Evolutionary conservation across 352 stramenopile genomes (phyloP), one percentile per base, ranked within the genome.

Genomic region (Pythium rhizo-oryzae): DNA sequence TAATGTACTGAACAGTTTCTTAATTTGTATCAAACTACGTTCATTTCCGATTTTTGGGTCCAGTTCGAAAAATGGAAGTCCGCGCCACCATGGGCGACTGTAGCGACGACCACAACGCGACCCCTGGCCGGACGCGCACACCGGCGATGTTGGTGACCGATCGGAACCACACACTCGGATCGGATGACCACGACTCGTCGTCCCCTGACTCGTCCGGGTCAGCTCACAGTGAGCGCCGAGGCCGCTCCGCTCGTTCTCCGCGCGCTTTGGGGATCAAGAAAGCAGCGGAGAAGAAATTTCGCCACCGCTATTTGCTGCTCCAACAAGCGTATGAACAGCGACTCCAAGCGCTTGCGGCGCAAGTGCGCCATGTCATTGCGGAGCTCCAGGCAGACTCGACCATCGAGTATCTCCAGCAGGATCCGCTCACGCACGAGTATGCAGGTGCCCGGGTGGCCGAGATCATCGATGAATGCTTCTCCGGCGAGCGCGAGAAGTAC

Each of bases 301-400:
- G 78, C 13, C 69, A 86, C 41, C 86, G 86, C 5, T 94, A 94
- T 66, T 47, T 78, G 16, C 71, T 79, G n/a, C 71, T 94, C 28
- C 84, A 94, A 50, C 72, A 82, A 19, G 81, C 82, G 19, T 94
- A 94, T 43, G 86, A 94, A 64, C 80, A 86, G 59, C 78, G 86
- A 0, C 68, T 94, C 43, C 79, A 88, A 44, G 78, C 72, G 57
- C 74, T 94, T 11, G 79, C 81, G 8, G 52, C 59, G 33, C 80
- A 84, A 57, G 73, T 92, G 35, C 74, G 87, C 53, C 72, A 83
- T 8, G 75, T 77, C 8, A 74, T 92, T 39, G 65, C 60, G 3
- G 73, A 91, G 57, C 68, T 92, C 24, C 77, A 90, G 51, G 70
- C 73, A 55, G 86, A 94, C 71, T 63, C 81, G 51, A 80, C 82